Base-by-base conservation (phyloP, 371 early-diverging fungal species). In the Coemansia sp. region DNA sequence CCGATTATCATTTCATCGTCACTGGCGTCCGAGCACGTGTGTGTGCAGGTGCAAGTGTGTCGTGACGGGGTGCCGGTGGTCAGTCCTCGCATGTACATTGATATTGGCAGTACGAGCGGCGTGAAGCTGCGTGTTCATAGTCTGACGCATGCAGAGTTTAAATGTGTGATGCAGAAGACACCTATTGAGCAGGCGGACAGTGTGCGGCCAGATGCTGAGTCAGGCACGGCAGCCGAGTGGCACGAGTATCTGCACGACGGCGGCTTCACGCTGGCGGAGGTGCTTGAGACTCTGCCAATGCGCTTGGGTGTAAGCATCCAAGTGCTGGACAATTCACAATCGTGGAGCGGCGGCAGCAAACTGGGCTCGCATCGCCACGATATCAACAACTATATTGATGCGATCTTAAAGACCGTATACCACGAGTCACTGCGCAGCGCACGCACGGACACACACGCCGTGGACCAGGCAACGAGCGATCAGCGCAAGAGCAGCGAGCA, bases 31-130 rank as follows among this genome's bases (percentile, higher is more conserved):
- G 89, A 90, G 64, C 89, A 92, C 68, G 77, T 97, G 4, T 90
- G 92, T 63, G 85, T 97, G 1, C 87, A 88, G 6, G 90, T 97
- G 21, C 98, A 98, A 64, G 78, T 97, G 10, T 95, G 99, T 8
- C 83, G 86, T 54, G 98, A 99, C 70, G 77, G 84, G 10, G 84
- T 94, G 0, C 94, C 98, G 2, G 91, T 99, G 24, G 89, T 98
- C 2, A 94, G 86, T 82, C 84, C 90, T 10, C 80, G 89, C 45
- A 84, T 67, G 45, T 40, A 54, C 27, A 50, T 80, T 45, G 39
- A 60, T 7, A 39, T 78, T 7, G 63, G 71, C 29, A 63, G 72
- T 2, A 57, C 60, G 13, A 63, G 61, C 50, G 70, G 68, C 5
- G 58, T 74, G 18, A 55, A 64, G 52, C 58, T 80, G 39, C 54